phyloP scores from a whole-genome alignment of 768 basidiomycete species.

The Pulveroboletus frians region DNA sequence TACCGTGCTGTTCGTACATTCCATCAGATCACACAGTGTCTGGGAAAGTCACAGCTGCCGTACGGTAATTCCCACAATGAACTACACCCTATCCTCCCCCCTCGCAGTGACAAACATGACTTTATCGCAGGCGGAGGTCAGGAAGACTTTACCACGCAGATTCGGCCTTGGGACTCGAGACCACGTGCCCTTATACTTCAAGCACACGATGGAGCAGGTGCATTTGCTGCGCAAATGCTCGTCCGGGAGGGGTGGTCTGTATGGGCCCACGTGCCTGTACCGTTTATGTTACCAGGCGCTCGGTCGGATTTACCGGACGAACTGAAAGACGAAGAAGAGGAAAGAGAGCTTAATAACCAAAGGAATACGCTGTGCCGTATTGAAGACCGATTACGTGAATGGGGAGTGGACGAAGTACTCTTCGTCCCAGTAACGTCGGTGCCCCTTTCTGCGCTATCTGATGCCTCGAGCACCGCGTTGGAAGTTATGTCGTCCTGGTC shows the following conservation, averaged over 20 bases:
- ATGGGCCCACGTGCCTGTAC: constrained; percentile 57
- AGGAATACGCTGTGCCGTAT: constrained; percentile 40
- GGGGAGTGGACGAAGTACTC: constrained; percentile 77
- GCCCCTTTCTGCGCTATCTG: constrained; percentile 21
- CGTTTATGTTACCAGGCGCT: constrained; percentile 29
- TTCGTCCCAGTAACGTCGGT: constrained; percentile 40
- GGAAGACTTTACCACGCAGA: constrained; percentile 8
- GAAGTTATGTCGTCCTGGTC: constrained; percentile 20
- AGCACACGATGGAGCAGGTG: constrained; percentile 71
- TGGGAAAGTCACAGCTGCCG: constrained; percentile 21
- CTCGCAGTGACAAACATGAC: constrained; percentile 21
- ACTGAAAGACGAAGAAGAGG: constrained; percentile 27
- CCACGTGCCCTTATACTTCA: constrained; percentile 59
- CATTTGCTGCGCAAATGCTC: constrained; percentile 75
- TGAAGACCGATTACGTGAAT: constrained; percentile 52
- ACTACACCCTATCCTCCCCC: constrained; percentile 24
- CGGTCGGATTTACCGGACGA: constrained; percentile 35
- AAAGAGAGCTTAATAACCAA: constrained; percentile 36
- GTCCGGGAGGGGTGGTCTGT: constrained; percentile 65
- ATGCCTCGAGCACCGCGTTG: constrained; percentile 15
- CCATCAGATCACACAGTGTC: constrained; percentile 30
- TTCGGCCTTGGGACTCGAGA: constrained; percentile 15
- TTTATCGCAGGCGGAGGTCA: constrained; percentile 25
- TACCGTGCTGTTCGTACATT: constrained; percentile 76
- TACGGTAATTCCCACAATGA: constrained; percentile 25